Conservation (phyloP, 1,284 basidiomycete species). For the Ganoderma leucocontextum region DNA sequence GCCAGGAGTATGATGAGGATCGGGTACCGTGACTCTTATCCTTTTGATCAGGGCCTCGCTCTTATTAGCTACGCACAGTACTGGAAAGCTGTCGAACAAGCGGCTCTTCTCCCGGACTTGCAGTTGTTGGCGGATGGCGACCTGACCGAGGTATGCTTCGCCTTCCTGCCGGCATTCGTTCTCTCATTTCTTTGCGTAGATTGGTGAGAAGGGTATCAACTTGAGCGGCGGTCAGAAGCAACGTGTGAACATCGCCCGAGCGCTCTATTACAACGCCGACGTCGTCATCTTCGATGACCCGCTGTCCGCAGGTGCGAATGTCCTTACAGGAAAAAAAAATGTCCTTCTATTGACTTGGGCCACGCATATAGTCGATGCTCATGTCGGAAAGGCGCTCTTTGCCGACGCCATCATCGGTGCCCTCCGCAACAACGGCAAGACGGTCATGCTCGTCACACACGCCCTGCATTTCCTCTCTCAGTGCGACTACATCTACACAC, state of each 20-base stretch:
- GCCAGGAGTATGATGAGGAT: constrained; percentile 70
- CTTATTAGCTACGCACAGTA: constrained; percentile 48
- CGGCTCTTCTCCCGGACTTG: constrained; percentile 74
- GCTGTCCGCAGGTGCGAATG: constrained; percentile 64
- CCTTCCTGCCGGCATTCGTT: constrained; percentile 4
- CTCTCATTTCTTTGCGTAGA: constrained; percentile 45
- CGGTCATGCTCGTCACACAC: constrained; percentile 77
- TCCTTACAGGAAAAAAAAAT: background rate
- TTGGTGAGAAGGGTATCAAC: constrained; percentile 73
- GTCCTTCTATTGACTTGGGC: background rate
- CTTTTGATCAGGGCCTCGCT: background rate
- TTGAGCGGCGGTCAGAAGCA: constrained; percentile 70
- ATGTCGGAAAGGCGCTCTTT: constrained; percentile 76
- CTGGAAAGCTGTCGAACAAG: constrained; percentile 68
- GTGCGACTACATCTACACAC: constrained; percentile 72
- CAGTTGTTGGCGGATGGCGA: constrained; percentile 79
- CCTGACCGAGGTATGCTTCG: constrained; percentile 64
- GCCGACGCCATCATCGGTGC: constrained; percentile 67
- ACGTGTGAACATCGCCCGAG: constrained; percentile 75
- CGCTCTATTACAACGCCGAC: constrained; percentile 77
- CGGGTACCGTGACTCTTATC: constrained; percentile 31
- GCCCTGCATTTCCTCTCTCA: constrained; percentile 77
- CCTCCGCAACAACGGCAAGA: constrained; percentile 66
- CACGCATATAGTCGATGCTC: constrained; percentile 63
- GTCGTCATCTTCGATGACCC: constrained; percentile 79